Conservation (phyloP, 352 stramenopile genomes). For the Pythium coloratum region DNA sequence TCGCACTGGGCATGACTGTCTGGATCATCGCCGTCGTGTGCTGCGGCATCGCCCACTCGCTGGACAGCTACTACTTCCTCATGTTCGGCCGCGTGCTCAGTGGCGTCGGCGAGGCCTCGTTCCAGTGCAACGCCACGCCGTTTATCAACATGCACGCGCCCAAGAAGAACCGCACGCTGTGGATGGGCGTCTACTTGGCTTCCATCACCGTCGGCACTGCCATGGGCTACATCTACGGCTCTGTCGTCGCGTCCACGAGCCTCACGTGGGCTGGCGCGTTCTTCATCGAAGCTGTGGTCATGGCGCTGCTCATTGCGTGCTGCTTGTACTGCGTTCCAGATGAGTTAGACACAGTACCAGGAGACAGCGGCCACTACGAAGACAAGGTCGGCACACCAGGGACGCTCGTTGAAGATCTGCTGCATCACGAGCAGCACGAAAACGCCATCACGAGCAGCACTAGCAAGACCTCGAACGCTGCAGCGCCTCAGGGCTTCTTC, state of each 20-base stretch:
- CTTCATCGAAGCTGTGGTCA: conserved; percentile 84
- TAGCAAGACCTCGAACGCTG: conserved; percentile 24
- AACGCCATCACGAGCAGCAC: conserved; percentile 4
- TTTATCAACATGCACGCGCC: conserved; percentile 92
- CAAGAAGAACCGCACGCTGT: conserved; percentile 70
- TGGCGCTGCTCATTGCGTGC: conserved; percentile 72
- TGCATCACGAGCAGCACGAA: conserved; percentile 29
- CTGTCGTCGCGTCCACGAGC: conserved; percentile 51
- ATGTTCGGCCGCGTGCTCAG: conserved; percentile 85
- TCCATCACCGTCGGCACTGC: conserved; percentile 92
- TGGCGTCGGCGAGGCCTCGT: conserved; percentile 90
- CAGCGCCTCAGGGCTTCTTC: conserved; percentile 41
- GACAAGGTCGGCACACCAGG: conserved; percentile 1
- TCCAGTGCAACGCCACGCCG: conserved; percentile 91
- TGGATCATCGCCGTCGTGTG: conserved; percentile 90
- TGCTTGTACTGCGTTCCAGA: conserved; percentile 61
- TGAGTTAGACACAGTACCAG: conserved; percentile 55
- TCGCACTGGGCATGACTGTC: conserved; percentile 84
- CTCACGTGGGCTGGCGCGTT: conserved; percentile 85
- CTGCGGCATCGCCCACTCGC: conserved; percentile 73
- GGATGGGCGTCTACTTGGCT: conserved; percentile 91
- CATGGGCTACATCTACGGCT: conserved; percentile 90
- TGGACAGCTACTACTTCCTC: conserved; percentile 89
- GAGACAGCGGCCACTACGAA: conserved; percentile 21
- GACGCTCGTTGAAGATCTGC: conserved; percentile 6